Evolutionary conservation across 345 rosid genomes (phyloP), one percentile per base, ranked within the genome.

Genomic region (Salix arbutifolia): DNA sequence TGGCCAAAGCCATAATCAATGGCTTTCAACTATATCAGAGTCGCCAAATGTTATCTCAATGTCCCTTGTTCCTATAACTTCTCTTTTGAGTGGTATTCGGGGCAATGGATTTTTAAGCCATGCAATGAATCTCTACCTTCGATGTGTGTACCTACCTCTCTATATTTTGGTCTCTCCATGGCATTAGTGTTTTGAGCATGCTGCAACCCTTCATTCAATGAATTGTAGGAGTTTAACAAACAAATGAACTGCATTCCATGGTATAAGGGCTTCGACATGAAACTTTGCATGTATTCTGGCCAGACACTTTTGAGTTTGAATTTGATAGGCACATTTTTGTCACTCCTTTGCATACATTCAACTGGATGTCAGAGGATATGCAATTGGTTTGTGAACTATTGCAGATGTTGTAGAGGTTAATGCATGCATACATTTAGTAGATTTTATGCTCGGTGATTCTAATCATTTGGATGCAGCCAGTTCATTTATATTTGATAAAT

Each of bases 41-140:
- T 91, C 94, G 12, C 98, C 99, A 4, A 86, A 89, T 72, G 99
- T 82, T 31, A 93, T 92, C 80, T 93, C 98, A 19, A 94, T 96
- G 99, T 85, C 93, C 70, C 87, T 93, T 64, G 97, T 96, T 83
- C 96, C 99, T 25, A 91, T 96, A 79, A 96, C 98, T 83, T 86
- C 96, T 17, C 94, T 96, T 74, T 81, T 96, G 80, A 75, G 80
- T 61, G 97, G 98, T 75, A 86, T 89, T 40, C 94, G 82, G 8
- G 99, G 99, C 86, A 93, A 82, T 69, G 99, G 99, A 65, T 89
- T 95, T 82, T 77, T 95, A 74, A 85, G 82, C 77, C 99, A 95
- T 85, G 97, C 99, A 0, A 84, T 95, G 71, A 95, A 95, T 85
- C 86, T 96, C 68, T 96, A 93, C 85, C 93, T 96, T 75, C 88